Percentiles rank a stretch among this genome's conserved stretches.
Conservation (phyloP, 352 stramenopile species). For the Phytophthora macrochlamydospora region DNA sequence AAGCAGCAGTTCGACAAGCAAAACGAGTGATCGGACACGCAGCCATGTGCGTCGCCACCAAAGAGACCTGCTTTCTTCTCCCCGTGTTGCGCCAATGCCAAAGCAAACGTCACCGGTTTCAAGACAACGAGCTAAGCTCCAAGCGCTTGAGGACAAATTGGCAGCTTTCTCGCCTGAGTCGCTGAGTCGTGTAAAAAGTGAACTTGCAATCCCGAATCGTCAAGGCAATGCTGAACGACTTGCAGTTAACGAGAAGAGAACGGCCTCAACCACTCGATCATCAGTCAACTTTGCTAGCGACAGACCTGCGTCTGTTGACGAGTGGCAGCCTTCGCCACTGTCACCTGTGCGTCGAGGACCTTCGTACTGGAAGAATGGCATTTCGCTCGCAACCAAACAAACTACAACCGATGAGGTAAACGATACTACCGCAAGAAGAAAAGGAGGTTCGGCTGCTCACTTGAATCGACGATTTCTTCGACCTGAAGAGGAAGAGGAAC, state of each 20-base stretch:
- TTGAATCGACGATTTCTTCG: conserved; percentile 53
- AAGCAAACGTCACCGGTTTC: conserved; percentile 47
- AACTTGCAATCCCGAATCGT: conserved; percentile 12
- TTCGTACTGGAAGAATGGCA: conserved; percentile 62
- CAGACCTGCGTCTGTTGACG: not conserved
- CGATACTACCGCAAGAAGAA: not conserved
- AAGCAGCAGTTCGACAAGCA: conserved; percentile 15
- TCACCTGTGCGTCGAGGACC: conserved; percentile 50
- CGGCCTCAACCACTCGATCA: not conserved
- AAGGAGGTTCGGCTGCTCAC: conserved; percentile 5
- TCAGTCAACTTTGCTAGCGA: not conserved
- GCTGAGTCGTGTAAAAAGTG: conserved; percentile 43
- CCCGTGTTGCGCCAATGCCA: not conserved
- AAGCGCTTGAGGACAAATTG: conserved; percentile 59
- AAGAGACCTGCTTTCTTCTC: conserved; percentile 5
- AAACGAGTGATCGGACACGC: not conserved
- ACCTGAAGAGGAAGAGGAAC: conserved; percentile 62
- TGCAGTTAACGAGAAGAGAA: conserved; percentile 4
- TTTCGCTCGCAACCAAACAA: conserved; percentile 41
- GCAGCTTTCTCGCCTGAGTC: conserved; percentile 54
- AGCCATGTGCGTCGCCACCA: conserved; percentile 4
- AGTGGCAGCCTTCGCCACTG: conserved; percentile 43
- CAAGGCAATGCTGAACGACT: not conserved
- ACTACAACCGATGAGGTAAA: not conserved
- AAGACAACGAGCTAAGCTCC: conserved; percentile 58